phyloP scores from a whole-genome alignment of 306 rosid species.

The Lupinus albus region DNA sequence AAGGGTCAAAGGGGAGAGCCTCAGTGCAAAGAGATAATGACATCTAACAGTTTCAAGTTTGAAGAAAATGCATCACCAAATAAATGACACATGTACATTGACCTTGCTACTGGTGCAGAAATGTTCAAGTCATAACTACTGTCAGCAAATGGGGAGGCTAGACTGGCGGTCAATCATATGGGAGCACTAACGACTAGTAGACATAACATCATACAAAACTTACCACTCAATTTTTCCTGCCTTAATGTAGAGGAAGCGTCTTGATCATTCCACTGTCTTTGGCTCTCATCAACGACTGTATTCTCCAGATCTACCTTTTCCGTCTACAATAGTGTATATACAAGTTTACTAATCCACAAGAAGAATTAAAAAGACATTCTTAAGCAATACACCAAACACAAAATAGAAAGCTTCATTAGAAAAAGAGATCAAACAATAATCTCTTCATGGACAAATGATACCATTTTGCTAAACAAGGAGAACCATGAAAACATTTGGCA shows the following conservation, averaged over 20 bases:
- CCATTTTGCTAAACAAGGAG: slow-evolving; percentile 21
- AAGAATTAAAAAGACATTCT: slow-evolving; percentile 20
- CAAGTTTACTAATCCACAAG: slow-evolving; percentile 42
- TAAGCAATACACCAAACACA: slow-evolving; percentile 7
- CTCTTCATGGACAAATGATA: slow-evolving; percentile 2
- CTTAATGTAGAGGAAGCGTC: slow-evolving; percentile 62
- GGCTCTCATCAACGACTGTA: slow-evolving; percentile 99
- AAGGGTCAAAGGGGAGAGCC: slow-evolving; percentile 2
- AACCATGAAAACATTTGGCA: slow-evolving; percentile 7
- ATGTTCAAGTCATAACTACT: slow-evolving; percentile 14
- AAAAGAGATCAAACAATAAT: not conserved
- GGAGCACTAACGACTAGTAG: slow-evolving; percentile 25
- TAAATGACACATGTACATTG: slow-evolving; percentile 28
- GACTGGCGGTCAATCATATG: not conserved
- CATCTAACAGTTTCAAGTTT: slow-evolving; percentile 23
- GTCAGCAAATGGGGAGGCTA: slow-evolving; percentile 25
- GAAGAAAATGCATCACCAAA: slow-evolving; percentile 34
- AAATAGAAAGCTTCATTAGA: not conserved
- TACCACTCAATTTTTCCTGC: slow-evolving; percentile 85
- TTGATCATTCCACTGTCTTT: slow-evolving; percentile 75
- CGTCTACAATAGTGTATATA: slow-evolving; percentile 68
- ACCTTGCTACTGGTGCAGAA: slow-evolving; percentile 36
- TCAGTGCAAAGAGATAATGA: slow-evolving; percentile 18
- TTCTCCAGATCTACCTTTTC: slow-evolving; percentile 99
- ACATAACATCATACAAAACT: slow-evolving; percentile 38